Conservation (phyloP, 257 asterid species). For the Solanum appendiculatum region DNA sequence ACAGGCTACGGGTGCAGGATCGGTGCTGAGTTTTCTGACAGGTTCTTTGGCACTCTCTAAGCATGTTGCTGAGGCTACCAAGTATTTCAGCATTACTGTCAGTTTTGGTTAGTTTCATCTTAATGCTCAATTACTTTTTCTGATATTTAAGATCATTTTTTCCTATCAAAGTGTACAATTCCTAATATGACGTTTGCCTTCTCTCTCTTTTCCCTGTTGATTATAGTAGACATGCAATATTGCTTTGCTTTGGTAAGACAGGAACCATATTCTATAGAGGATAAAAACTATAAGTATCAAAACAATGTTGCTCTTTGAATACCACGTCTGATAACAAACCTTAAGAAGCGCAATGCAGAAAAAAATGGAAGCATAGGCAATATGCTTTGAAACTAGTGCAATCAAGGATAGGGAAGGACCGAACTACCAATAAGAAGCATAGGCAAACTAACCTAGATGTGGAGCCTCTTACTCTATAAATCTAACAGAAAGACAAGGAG, state of each 20-base stretch:
- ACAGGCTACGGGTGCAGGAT: slow-evolving; percentile 95
- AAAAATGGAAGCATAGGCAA: neutral
- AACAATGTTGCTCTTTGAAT: neutral
- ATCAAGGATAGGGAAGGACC: neutral
- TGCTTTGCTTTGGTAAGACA: neutral
- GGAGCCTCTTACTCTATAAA: neutral
- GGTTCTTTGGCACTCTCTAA: slow-evolving; percentile 81
- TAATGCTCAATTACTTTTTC: neutral
- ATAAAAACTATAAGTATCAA: neutral
- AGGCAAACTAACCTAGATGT: neutral
- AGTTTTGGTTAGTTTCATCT: slow-evolving; percentile 60
- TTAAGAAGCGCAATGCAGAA: neutral
- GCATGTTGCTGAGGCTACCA: slow-evolving; percentile 74
- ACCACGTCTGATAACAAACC: neutral
- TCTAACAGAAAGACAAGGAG: neutral
- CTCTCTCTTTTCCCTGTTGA: neutral
- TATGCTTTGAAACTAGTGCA: neutral
- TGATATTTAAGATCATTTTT: neutral
- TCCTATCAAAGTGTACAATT: neutral
- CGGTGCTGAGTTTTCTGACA: slow-evolving; percentile 85
- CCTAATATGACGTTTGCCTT: neutral
- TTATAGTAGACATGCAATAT: neutral
- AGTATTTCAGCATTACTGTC: slow-evolving; percentile 75
- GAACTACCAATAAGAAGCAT: neutral
- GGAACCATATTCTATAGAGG: neutral